phyloP scores from a whole-genome alignment of 164 flowering plant species.

The Liriodendron chinense region DNA sequence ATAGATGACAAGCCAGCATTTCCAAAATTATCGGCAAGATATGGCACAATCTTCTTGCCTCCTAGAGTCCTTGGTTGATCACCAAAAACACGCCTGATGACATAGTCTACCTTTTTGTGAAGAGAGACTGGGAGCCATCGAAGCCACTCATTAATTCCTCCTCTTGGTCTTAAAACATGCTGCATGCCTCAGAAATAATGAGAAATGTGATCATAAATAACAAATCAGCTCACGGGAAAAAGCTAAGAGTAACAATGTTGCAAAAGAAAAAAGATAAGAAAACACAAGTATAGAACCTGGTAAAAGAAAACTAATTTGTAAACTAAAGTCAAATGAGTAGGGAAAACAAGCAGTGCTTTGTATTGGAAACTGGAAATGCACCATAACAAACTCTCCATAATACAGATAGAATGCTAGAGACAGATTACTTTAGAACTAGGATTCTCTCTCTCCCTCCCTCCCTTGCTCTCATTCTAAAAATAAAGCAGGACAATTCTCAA shows the following conservation, averaged over 20 bases:
- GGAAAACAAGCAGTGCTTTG: neutral
- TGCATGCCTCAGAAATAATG: slow-evolving; percentile 26
- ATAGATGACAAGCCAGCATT: slow-evolving; percentile 44
- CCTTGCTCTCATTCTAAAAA: no score
- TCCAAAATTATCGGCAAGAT: slow-evolving; percentile 45
- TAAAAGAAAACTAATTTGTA: neutral
- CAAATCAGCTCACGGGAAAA: neutral
- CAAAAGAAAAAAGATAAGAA: neutral
- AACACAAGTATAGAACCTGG: neutral
- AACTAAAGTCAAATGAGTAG: neutral
- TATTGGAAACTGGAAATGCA: neutral
- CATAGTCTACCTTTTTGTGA: slow-evolving; percentile 52
- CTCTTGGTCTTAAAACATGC: slow-evolving; percentile 88
- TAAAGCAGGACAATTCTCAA: no score
- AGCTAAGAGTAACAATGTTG: neutral
- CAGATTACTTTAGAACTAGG: no score
- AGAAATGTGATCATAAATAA: neutral
- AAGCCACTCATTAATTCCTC: slow-evolving; percentile 84
- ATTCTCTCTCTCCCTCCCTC: no score
- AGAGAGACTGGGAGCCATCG: slow-evolving; percentile 86
- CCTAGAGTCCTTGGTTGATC: slow-evolving; percentile 29
- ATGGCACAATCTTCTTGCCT: slow-evolving; percentile 31
- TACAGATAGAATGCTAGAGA: no score
- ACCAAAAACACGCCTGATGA: slow-evolving; percentile 50
- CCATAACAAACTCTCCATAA: no score